Evolutionary conservation across 257 asterid species (phyloP).

Genomic region (Voacanga thouarsii): DNA sequence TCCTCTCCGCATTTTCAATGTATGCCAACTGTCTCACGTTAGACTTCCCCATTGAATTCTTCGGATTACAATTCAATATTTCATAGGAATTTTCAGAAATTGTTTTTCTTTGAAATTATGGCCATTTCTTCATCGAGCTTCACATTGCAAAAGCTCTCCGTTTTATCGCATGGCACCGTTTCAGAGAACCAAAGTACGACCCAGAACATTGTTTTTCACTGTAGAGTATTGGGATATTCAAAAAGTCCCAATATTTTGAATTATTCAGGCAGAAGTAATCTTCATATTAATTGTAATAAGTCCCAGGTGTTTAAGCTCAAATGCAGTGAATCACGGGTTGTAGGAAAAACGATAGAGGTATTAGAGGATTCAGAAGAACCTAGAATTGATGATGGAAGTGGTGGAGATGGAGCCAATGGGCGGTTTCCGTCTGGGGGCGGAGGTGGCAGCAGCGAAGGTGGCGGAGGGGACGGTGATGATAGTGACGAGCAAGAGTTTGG

Average conservation of each 20-base stretch:
- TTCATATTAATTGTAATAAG: not conserved
- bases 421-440: slow-evolving; percentile 45
- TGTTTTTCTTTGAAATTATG: slow-evolving; percentile 5
- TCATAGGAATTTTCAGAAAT: not conserved
- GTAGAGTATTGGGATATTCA: slow-evolving; percentile 8
- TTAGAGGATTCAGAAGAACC: slow-evolving; percentile 30
- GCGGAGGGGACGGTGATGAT: slow-evolving; percentile 42
- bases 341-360: slow-evolving; percentile 14
- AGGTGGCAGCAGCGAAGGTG: slow-evolving; percentile 44
- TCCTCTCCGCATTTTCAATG: not conserved
- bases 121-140: slow-evolving; percentile 17
- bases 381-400: slow-evolving; percentile 40
- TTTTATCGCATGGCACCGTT: not conserved
- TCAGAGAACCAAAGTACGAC: slow-evolving; percentile 1
- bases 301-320: slow-evolving; percentile 20
- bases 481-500: slow-evolving; percentile 65
- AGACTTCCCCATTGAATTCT: not conserved
- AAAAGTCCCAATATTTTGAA: slow-evolving; percentile 7
- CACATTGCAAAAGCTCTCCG: slow-evolving; percentile 10
- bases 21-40: too few relatives aligned
- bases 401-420: slow-evolving; percentile 52
- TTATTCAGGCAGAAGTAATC: slow-evolving; percentile 2
- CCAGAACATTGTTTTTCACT: not conserved
- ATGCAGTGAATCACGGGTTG: slow-evolving; percentile 38
- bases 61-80: not conserved